A percentile compares a stretch with the other conserved stretches of the same genome.
Evolutionary conservation across 805 yeast species (phyloP).

Genomic region (Wickerhamomyces pijperi): DNA sequence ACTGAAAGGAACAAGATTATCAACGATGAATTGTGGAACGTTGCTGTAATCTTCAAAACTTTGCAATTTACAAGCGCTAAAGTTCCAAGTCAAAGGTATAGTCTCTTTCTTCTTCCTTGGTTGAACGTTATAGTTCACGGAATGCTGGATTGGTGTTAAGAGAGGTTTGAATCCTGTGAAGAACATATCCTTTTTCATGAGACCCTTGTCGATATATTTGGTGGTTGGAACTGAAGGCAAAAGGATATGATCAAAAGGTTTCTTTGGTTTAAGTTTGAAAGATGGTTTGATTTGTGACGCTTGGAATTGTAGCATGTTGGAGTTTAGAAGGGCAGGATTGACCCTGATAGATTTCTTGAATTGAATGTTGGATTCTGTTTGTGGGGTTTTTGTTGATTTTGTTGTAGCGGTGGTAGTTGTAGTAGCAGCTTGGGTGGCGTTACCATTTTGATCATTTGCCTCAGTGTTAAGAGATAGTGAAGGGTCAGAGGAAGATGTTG

Average conservation of each 20-base stretch:
- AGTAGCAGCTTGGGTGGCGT: neutral
- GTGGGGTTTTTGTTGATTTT: neutral
- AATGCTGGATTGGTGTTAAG: slow-evolving; percentile 15
- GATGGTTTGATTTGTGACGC: neutral
- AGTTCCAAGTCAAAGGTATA: slow-evolving; percentile 16
- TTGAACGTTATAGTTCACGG: slow-evolving; percentile 4
- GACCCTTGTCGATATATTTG: slow-evolving; percentile 12
- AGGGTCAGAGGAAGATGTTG: neutral
- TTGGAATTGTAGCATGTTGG: too few relatives aligned
- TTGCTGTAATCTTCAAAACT: slow-evolving; percentile 15
- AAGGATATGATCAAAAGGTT: neutral
- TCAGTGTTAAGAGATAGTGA: neutral
- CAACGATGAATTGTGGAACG: slow-evolving; percentile 18
- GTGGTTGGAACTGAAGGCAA: slow-evolving; percentile 16
- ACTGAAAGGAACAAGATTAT: slow-evolving; percentile 14
- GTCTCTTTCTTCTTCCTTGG: slow-evolving; percentile 9
- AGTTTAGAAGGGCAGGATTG: too few relatives aligned
- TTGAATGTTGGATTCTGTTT: too few relatives aligned
- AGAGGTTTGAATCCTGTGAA: slow-evolving; percentile 18
- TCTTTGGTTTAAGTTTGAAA: neutral
- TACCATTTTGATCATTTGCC: neutral
- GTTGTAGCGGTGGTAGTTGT: too few relatives aligned
- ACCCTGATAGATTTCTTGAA: too few relatives aligned
- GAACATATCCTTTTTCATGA: slow-evolving; percentile 13
- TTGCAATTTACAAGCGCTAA: slow-evolving; percentile 15